Base-by-base conservation (phyloP, 2,329 filamentous ascomycete species). In the Fusarium algeriense region DNA sequence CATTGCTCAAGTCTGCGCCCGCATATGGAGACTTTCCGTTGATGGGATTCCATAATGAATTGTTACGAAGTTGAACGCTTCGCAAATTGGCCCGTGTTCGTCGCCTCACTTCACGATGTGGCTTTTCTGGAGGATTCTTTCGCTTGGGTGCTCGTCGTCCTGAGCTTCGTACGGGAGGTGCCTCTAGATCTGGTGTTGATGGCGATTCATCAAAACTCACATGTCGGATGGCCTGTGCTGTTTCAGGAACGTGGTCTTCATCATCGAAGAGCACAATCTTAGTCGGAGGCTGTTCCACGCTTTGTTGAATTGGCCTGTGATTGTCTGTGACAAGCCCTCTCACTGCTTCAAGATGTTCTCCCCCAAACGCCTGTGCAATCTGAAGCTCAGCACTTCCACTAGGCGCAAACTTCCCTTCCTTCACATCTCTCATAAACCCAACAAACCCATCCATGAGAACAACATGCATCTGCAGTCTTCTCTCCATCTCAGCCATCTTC, bases 361-460 rank as follows among this genome's bases (percentile, higher is more conserved):
- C 45, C 4, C 72, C 72, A 12, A 75, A 40, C 0, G 50, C 19
- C 9, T 20, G 52, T 5, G 72, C 72, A 40, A 74, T 74, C 32
- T 40, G 30, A 1, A 73, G 7, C 6, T 71, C 69, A 0, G 69
- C 38, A 2, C 5, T 14, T 7, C 23, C 37, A 3, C 20, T 12
- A 1, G 15, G 14, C 3, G 45, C 49, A 11, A 60, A 67, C 14
- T 26, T 46, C 7, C 52, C 60, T n/a, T 73, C 57, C 17, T 69
- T 70, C 3, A 73, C 52, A 19, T 69, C 53, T 2, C 57, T 72
- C 64, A 77, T 75, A 14, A 74, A 72, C 4, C 48, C 50, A 11
- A 70, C 67, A 19, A 74, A 63, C 1, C 75, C 74, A n/a, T 72
- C 59, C 64, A 75, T 61, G 8, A 77, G 40, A 4, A 74, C 61